phyloP scores from a whole-genome alignment of 352 stramenopile species.

The Phytopythium aichiense region DNA sequence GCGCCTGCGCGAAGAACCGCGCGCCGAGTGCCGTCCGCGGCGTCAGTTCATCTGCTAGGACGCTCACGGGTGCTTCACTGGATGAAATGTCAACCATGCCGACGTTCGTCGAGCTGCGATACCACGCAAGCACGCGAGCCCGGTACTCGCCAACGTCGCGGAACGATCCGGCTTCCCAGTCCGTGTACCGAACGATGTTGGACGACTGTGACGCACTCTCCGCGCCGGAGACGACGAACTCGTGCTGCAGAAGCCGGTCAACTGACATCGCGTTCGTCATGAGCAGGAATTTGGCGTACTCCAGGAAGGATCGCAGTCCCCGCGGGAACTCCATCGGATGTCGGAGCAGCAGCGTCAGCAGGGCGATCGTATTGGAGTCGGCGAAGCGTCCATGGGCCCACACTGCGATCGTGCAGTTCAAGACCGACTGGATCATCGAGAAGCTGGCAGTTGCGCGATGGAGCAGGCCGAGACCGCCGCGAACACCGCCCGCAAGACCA shows the following conservation, averaged over 20 bases:
- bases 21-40: slow-evolving; percentile 38
- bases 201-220: not conserved
- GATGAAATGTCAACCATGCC: not conserved
- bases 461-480: slow-evolving; percentile 17
- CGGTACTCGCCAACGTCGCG: slow-evolving; percentile 35
- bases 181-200: slow-evolving; percentile 5
- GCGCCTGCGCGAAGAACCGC: slow-evolving; percentile 39
- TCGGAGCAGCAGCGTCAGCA: slow-evolving; percentile 32
- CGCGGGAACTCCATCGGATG: slow-evolving; percentile 26
- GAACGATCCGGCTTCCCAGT: slow-evolving; percentile 7
- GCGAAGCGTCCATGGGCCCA: slow-evolving; percentile 39
- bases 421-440: slow-evolving; percentile 32
- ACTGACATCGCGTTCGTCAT: slow-evolving; percentile 34
- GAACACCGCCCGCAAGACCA: slow-evolving; percentile 6
- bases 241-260: slow-evolving; percentile 43
- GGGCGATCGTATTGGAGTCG: slow-evolving; percentile 22
- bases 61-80: not conserved
- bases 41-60: slow-evolving; percentile 21
- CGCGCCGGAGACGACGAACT: slow-evolving; percentile 8
- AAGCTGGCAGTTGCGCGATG: not conserved
- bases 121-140: slow-evolving; percentile 33
- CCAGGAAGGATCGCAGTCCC: slow-evolving; percentile 50
- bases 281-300: slow-evolving; percentile 62
- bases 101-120: slow-evolving; percentile 13
- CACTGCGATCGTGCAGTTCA: slow-evolving; percentile 35